Evolutionary conservation across 208 protist species (phyloP).

Genomic region (Leishmania mexicana): DNA sequence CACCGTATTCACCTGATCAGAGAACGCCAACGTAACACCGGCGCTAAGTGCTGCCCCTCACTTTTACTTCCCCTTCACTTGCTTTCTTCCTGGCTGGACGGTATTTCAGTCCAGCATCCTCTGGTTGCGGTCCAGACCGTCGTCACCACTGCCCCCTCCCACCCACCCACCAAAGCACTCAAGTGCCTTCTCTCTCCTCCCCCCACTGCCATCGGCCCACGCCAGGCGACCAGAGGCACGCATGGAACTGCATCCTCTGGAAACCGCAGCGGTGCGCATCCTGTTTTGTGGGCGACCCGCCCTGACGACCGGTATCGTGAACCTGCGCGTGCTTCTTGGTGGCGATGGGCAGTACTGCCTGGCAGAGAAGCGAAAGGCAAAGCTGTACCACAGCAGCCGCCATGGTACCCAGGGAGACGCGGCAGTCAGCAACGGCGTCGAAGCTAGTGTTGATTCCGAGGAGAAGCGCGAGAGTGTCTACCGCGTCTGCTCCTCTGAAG

Average conservation of each 20-base stretch:
- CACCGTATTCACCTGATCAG: background rate
- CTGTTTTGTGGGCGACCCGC: conserved; percentile 61
- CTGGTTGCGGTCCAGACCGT: background rate
- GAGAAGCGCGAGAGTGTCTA: conserved; percentile 21
- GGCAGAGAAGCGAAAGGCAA: conserved; percentile 31
- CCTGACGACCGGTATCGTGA: conserved; percentile 64
- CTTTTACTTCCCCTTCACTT: background rate
- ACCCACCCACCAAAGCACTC: background rate
- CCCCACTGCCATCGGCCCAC: background rate
- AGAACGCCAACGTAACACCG: background rate
- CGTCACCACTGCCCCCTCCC: background rate
- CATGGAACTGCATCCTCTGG: conserved; percentile 1
- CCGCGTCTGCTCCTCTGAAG: conserved; percentile 34
- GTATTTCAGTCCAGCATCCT: background rate
- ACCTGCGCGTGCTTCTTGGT: conserved; percentile 56
- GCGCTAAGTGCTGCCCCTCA: background rate
- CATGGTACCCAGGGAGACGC: background rate
- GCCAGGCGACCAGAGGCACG: background rate
- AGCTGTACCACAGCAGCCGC: background rate
- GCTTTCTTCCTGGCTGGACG: background rate
- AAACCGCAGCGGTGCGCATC: conserved; percentile 18
- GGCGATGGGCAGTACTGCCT: conserved; percentile 47
- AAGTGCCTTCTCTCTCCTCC: background rate
- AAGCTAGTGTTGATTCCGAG: background rate
- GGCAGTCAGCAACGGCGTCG: background rate